Percentiles rank a stretch among this genome's conserved stretches.
These are phyloP conservation scores for Eremothecium coryli DNA, from an alignment of 1,139 yeast genomes.

Conservation along the genomic window DNA sequence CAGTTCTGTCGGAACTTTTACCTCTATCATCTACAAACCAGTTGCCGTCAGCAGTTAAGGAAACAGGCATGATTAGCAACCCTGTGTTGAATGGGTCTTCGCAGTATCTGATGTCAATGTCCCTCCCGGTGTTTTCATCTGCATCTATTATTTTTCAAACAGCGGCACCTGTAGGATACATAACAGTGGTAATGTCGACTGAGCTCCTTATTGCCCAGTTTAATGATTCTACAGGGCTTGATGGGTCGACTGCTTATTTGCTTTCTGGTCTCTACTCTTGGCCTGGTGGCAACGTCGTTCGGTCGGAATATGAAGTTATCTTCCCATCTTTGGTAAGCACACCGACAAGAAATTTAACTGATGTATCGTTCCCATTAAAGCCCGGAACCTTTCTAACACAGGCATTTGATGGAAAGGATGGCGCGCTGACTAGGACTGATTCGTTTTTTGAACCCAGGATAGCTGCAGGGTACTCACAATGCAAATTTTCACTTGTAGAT, in stretches of 20 bases:
- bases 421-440: conserved; percentile 41
- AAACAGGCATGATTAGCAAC: conserved; percentile 45
- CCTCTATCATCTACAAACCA: conserved; percentile 41
- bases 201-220: conserved; percentile 42
- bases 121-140: conserved; percentile 62
- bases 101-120: conserved; percentile 33
- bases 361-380: conserved; percentile 25
- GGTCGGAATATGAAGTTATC: conserved; percentile 34
- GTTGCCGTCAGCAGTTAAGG: conserved; percentile 38
- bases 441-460: conserved; percentile 38
- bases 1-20: conserved; percentile 34
- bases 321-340: conserved; percentile 30
- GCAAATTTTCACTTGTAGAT: conserved; percentile 40
- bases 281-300: conserved; percentile 20
- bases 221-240: conserved; percentile 39
- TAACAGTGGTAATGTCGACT: conserved; percentile 59
- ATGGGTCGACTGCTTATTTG: conserved; percentile 36
- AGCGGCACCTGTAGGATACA: conserved; percentile 60
- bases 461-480: conserved; percentile 65
- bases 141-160: conserved; percentile 55
- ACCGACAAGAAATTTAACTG: neutral
- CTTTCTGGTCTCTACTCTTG: conserved; percentile 28
- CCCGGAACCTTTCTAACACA: conserved; percentile 21
- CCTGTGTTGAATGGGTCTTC: conserved; percentile 39
- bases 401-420: conserved; percentile 33